Evolutionary conservation across 225 moss, liverwort and hornwort species (phyloP), one percentile per base, ranked within the genome.

Genomic region (Takakia lepidozioides): DNA sequence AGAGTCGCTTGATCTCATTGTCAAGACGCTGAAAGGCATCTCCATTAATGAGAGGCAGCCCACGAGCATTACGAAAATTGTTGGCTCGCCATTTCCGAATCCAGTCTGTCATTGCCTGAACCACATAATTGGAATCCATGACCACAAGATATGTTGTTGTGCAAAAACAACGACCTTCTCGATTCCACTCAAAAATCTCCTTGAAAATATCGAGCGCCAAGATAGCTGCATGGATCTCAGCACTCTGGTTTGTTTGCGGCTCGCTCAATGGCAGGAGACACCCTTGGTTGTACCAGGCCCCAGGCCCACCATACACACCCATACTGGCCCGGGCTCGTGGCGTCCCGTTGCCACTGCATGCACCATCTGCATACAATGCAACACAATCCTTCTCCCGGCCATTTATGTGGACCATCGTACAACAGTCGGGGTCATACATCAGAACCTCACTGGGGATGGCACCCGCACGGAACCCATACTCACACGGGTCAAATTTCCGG

Each of bases 211-310:
- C 6, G 15, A 59, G 26, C 3, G 59, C 59, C 38, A 49, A 48
- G 5, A 59, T 59, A 16, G 59, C 59, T 19, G 49, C 38, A 27
- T 59, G 7, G 14, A 59, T 49, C 17, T 59, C 48, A 1, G 58
- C 49, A 19, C 18, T 48, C 39, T 49, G 25, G 29, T n/a, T 36
- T 14, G 38, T 59, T 21, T 59, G 58, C 25, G 58, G 9, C 38
- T 38, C 1, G 5, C 21, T 1, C 14, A 4, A 19, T 3, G 58
- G 58, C 29, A 49, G 25, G 10, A 11, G 27, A 20, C 39, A 49
- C 1, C 49, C 27, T 38, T 22, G 49, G 15, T 59, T 59, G 58
- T 49, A 59, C 13, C 35, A 49, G 1, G 39, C 36, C 19, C 10
- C 38, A 1, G 17, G 58, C 21, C 19, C 37, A 27, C 49, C 27